These are phyloP conservation scores for Solidago caesia DNA, from an alignment of 129 eudicot species.

Conservation along the genomic window DNA sequence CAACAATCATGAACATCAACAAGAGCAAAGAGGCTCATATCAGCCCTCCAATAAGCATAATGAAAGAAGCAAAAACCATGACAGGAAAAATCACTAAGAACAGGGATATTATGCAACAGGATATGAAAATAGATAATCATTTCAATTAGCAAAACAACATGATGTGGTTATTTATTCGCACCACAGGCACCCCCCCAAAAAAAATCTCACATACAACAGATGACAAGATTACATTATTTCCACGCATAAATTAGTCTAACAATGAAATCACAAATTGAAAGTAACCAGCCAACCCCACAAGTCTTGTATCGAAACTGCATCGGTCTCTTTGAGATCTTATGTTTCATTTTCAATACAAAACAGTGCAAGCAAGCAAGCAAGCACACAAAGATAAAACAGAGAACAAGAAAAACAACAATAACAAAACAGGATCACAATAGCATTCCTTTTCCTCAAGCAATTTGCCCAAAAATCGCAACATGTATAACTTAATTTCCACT, in stretches of 20 bases:
- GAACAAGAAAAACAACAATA: slow-evolving; percentile 4
- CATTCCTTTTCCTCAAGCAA: slow-evolving; percentile 26
- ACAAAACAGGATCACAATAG: slow-evolving; percentile 10
- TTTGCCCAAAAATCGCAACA: slow-evolving; percentile 24
- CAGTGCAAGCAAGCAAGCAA: slow-evolving; percentile 17
- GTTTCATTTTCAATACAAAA: slow-evolving; percentile 5
- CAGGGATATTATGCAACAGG: background rate
- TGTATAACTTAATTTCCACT: background rate
- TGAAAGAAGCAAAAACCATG: background rate
- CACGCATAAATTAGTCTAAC: slow-evolving; percentile 38
- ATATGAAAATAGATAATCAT: background rate
- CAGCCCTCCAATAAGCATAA: background rate
- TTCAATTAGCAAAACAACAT: slow-evolving; percentile 7
- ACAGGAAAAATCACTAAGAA: background rate
- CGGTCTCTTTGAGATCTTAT: slow-evolving; percentile 19
- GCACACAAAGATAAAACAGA: slow-evolving; percentile 23
- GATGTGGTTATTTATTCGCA: slow-evolving; percentile 30
- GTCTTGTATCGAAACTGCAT: slow-evolving; percentile 22
- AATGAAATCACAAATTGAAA: slow-evolving; percentile 26
- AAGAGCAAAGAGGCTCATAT: no score
- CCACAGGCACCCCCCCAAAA: slow-evolving; percentile 29
- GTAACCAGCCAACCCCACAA: slow-evolving; percentile 22
- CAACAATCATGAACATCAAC: no score
- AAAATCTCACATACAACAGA: slow-evolving; percentile 37
- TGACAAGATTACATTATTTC: slow-evolving; percentile 34